These are phyloP conservation scores for Eleusine indica DNA, from an alignment of 176 grass and related monocot species.

Conservation along the genomic window DNA sequence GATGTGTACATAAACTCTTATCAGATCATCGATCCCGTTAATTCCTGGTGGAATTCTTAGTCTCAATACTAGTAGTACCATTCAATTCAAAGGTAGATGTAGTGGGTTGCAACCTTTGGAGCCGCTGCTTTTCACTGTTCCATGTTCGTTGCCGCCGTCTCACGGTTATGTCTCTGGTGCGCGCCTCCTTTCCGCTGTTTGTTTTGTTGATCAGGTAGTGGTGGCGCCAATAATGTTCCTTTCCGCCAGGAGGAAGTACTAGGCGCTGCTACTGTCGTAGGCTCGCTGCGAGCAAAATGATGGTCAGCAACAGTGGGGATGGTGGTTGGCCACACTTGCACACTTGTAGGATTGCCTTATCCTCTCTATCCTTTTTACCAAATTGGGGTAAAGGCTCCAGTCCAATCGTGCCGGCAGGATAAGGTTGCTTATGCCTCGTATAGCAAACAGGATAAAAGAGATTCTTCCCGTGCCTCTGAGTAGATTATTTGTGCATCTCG, in stretches of 20 bases:
- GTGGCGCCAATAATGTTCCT: conserved; percentile 15
- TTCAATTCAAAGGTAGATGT: too few species aligned
- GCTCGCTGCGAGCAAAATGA: conserved; percentile 26
- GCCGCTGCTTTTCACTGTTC: conserved; percentile 1
- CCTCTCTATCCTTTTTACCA: not conserved
- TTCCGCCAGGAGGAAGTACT: not conserved
- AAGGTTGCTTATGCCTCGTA: conserved; percentile 14
- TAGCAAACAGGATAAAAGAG: not conserved
- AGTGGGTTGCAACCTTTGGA: not conserved
- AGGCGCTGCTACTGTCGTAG: not conserved
- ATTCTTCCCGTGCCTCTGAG: not conserved
- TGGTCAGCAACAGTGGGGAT: conserved; percentile 8
- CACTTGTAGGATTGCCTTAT: conserved; percentile 4
- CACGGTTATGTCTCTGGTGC: not conserved
- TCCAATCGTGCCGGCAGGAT: conserved; percentile 7
- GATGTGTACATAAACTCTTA: conserved; percentile 23
- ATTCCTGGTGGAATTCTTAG: not conserved
- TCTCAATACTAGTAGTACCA: not conserved
- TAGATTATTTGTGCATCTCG: not conserved
- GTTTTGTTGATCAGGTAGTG: conserved; percentile 3
- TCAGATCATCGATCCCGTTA: not conserved
- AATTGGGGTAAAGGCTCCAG: not conserved
- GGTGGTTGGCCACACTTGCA: conserved; percentile 26
- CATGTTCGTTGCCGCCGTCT: not conserved
- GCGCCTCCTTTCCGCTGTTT: not conserved